phyloP scores from a whole-genome alignment of 2,329 filamentous ascomycete species.

The Cladosporium phlei region DNA sequence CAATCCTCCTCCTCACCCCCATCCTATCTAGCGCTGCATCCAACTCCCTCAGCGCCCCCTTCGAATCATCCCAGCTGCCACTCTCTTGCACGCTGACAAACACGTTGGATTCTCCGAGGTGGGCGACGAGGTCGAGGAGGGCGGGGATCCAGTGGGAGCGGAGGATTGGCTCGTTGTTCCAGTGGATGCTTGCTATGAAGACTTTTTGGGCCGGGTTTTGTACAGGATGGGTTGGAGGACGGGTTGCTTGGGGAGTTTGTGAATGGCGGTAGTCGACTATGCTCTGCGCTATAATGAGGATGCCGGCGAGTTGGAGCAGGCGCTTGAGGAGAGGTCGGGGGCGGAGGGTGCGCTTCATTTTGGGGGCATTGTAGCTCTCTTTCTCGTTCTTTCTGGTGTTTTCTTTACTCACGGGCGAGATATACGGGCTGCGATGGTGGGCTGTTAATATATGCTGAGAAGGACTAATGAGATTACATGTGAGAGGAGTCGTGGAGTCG shows the following conservation, averaged over 20 bases:
- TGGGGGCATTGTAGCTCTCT: no score
- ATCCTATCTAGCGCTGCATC: constrained; percentile 50
- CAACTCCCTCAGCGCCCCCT: constrained; percentile 55
- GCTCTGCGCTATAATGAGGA: constrained; percentile 6
- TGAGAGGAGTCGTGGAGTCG: no score
- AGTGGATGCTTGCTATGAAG: constrained; percentile 66
- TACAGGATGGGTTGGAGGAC: no score
- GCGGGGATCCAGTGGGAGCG: constrained; percentile 59
- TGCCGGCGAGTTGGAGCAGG: constrained; percentile 4
- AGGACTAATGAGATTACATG: no score
- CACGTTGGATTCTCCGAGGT: constrained; percentile 59
- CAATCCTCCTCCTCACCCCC: constrained; percentile 52
- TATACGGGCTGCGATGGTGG: no score
- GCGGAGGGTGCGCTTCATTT: constrained; percentile 9
- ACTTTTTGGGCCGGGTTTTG: constrained; percentile 38
- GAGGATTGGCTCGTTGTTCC: constrained; percentile 60
- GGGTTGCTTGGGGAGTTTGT: background rate
- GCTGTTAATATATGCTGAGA: no score
- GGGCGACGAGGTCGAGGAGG: constrained; percentile 52
- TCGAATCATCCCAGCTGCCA: constrained; percentile 65
- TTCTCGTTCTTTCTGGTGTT: no score
- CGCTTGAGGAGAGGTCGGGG: constrained; percentile 8
- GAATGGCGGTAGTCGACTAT: constrained; percentile 9
- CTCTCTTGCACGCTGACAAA: constrained; percentile 65
- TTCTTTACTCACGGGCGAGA: no score